These are phyloP conservation scores for Chrysoporthe austroafricana DNA, from an alignment of 2,329 filamentous ascomycete species.

Conservation along the genomic window DNA sequence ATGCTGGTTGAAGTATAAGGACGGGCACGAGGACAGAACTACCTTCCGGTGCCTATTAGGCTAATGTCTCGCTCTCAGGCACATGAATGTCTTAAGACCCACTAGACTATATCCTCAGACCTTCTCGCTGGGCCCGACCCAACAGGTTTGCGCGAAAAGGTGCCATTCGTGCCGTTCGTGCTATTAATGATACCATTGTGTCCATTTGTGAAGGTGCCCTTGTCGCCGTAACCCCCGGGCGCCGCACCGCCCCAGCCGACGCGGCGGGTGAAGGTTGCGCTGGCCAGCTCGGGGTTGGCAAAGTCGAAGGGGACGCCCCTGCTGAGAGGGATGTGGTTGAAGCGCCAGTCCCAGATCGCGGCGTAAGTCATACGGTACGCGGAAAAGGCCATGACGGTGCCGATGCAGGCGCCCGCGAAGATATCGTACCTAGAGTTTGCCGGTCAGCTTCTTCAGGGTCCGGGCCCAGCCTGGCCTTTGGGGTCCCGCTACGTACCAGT, in stretches of 20 bases:
- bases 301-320: constrained; percentile 40
- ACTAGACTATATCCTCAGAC: constrained; percentile 25
- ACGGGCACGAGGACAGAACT: not conserved
- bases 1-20: not conserved
- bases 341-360: constrained; percentile 70
- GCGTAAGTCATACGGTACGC: constrained; percentile 70
- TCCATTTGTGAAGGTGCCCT: not conserved
- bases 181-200: constrained; percentile 2
- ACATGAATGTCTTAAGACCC: not conserved
- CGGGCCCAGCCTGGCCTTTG: too few relatives aligned
- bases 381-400: constrained; percentile 63
- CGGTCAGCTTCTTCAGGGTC: too few relatives aligned
- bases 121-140: not conserved
- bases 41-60: not conserved
- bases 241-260: constrained; percentile 33
- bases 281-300: constrained; percentile 31
- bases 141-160: constrained; percentile 26
- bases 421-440: constrained; percentile 49
- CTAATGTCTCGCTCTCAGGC: not conserved
- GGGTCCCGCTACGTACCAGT: constrained; percentile 59
- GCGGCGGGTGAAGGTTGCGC: constrained; percentile 34
- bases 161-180: not conserved
- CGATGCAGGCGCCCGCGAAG: constrained; percentile 67
- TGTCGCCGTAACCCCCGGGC: not conserved
- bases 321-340: constrained; percentile 67